Evolutionary conservation across 805 yeast species (phyloP), one percentile per base, ranked within the genome.

Genomic region (Priceomyces carsonii): DNA sequence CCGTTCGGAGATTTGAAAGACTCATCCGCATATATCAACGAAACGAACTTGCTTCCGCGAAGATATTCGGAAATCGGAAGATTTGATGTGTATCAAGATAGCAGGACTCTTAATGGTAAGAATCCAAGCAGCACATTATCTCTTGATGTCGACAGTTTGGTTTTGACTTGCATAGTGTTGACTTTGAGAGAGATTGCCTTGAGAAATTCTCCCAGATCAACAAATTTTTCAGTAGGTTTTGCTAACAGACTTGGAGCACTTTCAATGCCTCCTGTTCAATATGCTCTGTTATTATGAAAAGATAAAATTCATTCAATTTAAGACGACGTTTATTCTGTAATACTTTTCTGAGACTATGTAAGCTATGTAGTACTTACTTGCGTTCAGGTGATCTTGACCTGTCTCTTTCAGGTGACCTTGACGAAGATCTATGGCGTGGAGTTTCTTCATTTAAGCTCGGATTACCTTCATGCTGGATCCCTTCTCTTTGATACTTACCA

Each of bases 361-460:
- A 30, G 15, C 18, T 30, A 19, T 19, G 21, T 30, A 20, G 8
- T 13, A 30, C 21, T 33, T 38, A 51, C 29, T 43, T 47, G 33
- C 62, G 55, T 39, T 49, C 61, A 32, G 72, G 70, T 15, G 71
- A 65, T 47, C 69, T 55, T 30, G 68, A 61, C 39, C 62, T 54
- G 15, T 59, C 62, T 35, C 68, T 55, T 45, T 57, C 53, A 45
- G 67, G 66, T 10, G 67, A 60, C 39, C 71, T 47, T 29, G 60
- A 52, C 21, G 48, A 45, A 18, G 48, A 51, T 24, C 62, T 48
- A 36, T 51, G 43, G 6, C 44, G 53, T 3, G 44, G 40, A 10
- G 46, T 18, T 34, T 32, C 17, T 21, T 21, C 24, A 21, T 21
- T 21, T 10, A 21, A 8, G 10, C 10, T 21, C 24, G 10, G 10